A percentile compares a stretch with the other conserved stretches of the same genome.
Evolutionary conservation across 805 yeast genomes (phyloP).

Genomic region (Ogataea siamensis): DNA sequence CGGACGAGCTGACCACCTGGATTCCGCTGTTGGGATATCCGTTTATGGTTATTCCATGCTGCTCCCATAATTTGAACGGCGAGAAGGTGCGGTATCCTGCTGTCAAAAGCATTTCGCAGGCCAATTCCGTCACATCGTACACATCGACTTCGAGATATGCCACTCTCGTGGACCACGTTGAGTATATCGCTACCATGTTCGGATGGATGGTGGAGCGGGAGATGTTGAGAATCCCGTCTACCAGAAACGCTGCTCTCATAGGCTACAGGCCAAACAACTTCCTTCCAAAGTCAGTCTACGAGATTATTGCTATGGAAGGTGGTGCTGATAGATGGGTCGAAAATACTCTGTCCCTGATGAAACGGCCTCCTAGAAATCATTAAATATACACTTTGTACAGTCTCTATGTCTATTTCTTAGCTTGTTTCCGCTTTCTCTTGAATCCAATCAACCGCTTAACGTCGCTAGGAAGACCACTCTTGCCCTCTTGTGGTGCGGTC

Average conservation of each 20-base stretch:
- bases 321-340: slow-evolving; percentile 93
- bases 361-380: slow-evolving; percentile 71
- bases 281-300: slow-evolving; percentile 43
- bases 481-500: slow-evolving; percentile 4
- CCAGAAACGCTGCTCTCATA: slow-evolving; percentile 86
- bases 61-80: slow-evolving; percentile 86
- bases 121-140: slow-evolving; percentile 24
- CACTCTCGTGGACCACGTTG: slow-evolving; percentile 82
- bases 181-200: slow-evolving; percentile 56
- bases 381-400: slow-evolving; percentile 13
- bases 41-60: slow-evolving; percentile 91
- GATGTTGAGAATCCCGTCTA: slow-evolving; percentile 89
- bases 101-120: slow-evolving; percentile 28
- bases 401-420: slow-evolving; percentile 30
- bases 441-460: slow-evolving; percentile 63
- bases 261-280: slow-evolving; percentile 46
- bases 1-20: slow-evolving; percentile 96
- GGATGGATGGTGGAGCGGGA: slow-evolving; percentile 90
- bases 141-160: slow-evolving; percentile 68
- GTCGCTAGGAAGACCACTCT: slow-evolving; percentile 43
- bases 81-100: slow-evolving; percentile 64
- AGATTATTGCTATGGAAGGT: slow-evolving; percentile 71
- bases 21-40: slow-evolving; percentile 85
- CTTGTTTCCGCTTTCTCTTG: slow-evolving; percentile 61
- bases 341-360: slow-evolving; percentile 68